Percentiles rank a stretch among this genome's conserved stretches.
Conservation (phyloP, 208 protist species). For the Wallacemonas sp. region DNA sequence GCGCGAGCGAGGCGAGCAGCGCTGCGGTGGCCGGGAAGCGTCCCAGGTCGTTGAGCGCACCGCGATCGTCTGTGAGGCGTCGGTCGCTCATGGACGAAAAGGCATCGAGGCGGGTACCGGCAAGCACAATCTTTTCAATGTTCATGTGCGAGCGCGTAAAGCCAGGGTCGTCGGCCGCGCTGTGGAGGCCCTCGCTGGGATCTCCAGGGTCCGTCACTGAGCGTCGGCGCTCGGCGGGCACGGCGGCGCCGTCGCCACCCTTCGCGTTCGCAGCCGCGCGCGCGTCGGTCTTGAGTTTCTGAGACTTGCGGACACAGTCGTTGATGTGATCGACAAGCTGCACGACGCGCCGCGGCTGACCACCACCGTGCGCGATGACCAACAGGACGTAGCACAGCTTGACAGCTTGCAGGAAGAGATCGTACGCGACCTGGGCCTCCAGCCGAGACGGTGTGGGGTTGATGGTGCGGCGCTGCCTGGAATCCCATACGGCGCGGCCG, state of each 20-base stretch:
- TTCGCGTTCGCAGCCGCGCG: too few relatives aligned
- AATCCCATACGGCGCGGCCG: too few relatives aligned
- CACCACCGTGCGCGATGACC: slow-evolving; percentile 21
- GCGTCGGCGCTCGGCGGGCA: too few relatives aligned
- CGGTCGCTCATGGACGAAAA: not conserved
- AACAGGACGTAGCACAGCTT: slow-evolving; percentile 28
- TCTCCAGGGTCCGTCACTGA: not conserved
- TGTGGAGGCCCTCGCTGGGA: not conserved
- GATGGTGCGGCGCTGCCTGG: too few relatives aligned
- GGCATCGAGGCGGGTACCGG: not conserved
- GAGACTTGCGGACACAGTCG: too few relatives aligned
- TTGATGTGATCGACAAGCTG: slow-evolving; percentile 19
- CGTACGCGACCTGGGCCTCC: not conserved
- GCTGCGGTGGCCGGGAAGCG: not conserved
- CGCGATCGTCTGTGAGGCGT: not conserved
- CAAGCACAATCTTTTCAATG: not conserved
- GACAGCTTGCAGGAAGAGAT: slow-evolving; percentile 15
- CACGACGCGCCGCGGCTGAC: slow-evolving; percentile 17
- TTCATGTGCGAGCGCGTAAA: slow-evolving; percentile 4
- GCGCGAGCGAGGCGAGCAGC: not conserved
- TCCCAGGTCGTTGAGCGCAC: not conserved
- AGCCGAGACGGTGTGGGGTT: not conserved
- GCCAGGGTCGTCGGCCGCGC: slow-evolving; percentile 2
- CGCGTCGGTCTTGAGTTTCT: too few relatives aligned
- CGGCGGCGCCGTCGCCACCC: too few relatives aligned